Percentiles rank a stretch among this genome's conserved stretches.
Conservation (phyloP, 192 early-diverging fungal genomes). For the Coemansia sp. region DNA sequence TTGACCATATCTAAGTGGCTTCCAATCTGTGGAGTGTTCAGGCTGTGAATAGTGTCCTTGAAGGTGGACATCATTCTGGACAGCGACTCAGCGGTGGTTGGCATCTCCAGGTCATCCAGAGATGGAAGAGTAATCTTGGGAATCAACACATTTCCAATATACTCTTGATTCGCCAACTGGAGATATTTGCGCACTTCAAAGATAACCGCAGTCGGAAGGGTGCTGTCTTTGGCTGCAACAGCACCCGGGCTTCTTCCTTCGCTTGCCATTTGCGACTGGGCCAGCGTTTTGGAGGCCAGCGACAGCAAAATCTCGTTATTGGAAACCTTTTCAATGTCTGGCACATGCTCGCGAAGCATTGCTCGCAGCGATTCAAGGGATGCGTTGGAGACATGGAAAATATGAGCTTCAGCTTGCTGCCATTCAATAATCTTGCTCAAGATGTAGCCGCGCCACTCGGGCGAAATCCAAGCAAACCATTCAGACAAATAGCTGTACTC, state of each 20-base stretch:
- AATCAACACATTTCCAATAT: slow-evolving; percentile 38
- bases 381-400: slow-evolving; percentile 36
- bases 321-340: slow-evolving; percentile 11
- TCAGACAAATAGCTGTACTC: slow-evolving; percentile 26
- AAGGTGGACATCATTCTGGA: slow-evolving; percentile 13
- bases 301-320: slow-evolving; percentile 33
- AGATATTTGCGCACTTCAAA: slow-evolving; percentile 29
- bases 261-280: slow-evolving; percentile 24
- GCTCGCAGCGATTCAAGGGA: slow-evolving; percentile 23
- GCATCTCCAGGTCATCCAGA: slow-evolving; percentile 13
- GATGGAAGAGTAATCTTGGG: slow-evolving; percentile 21
- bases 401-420: slow-evolving; percentile 42
- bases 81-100: slow-evolving; percentile 29
- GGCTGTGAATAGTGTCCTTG: slow-evolving; percentile 8
- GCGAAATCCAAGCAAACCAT: slow-evolving; percentile 42
- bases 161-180: slow-evolving; percentile 3
- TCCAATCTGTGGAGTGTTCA: slow-evolving; percentile 22
- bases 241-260: not conserved
- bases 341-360: slow-evolving; percentile 14
- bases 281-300: slow-evolving; percentile 25
- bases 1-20: slow-evolving; percentile 32
- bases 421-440: slow-evolving; percentile 19
- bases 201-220: slow-evolving; percentile 22
- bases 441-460: slow-evolving; percentile 30
- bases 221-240: not conserved